Base-by-base conservation (phyloP, 495 filamentous ascomycete species). In the Penicillium chermesinum region DNA sequence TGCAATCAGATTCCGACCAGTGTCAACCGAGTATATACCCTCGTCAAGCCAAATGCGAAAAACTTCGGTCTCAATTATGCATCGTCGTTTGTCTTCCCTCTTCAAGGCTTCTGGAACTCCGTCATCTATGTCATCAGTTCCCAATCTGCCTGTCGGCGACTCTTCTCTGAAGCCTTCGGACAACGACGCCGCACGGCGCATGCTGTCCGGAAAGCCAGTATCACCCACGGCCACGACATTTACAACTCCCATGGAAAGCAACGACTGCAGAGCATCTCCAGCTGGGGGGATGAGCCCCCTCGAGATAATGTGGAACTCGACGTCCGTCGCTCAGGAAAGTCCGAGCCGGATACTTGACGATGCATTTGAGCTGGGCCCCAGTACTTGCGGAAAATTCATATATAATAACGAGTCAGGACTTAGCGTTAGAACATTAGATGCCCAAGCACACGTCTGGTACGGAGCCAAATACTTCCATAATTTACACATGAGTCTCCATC, bases 21-120 rank as follows among this genome's bases (percentile, higher is more conserved):
- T 37, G 72, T 80, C 54, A 89, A 90, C 58, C 74, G 86, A 9
- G 71, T 88, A 32, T 87, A 84, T 66, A 75, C 72, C 14, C 55
- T 87, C 16, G 66, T 81, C 2, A 60, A 86, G 58, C 59, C 65
- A 0, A 69, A 72, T 21, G 27, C 70, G 1, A 59, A 73, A 0
- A 69, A 69, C 20, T 72, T 79, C 41, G 64, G 67, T 17, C 77
- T 89, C 20, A 81, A 84, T 54, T 81, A 81, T 43, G 77, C 79
- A 48, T 76, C 79, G 22, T 78, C 84, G 0, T 72, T 86, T 32
- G 85, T 89, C 1, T 70, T 90, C 14, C 86, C 86, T 0, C 71
- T 86, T 0, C 86, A 90, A 57, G 86, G 85, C 5, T 87, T 88
- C 57, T 88, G 85, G 82, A 90, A 90, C 53, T 74, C 75, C 1